A percentile compares a stretch with the other conserved stretches of the same genome.
Evolutionary conservation across 2,329 filamentous ascomycete genomes (phyloP).

Genomic region (Immersiporthe knoxdaviesiana): DNA sequence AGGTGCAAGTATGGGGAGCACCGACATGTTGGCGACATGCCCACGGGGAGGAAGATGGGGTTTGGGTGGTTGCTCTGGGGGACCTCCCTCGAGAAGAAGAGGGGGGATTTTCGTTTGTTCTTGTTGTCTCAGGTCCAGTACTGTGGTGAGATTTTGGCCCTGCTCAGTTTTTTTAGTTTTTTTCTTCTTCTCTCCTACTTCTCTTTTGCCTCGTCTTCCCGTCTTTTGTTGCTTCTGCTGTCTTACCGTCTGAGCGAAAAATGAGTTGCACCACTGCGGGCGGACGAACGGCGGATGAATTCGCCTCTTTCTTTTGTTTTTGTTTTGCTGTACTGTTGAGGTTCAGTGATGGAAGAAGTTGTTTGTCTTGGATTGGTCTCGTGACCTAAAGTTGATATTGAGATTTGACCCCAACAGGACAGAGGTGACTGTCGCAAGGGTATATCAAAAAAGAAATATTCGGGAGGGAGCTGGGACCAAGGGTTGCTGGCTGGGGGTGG

Average conservation of each 20-base stretch:
- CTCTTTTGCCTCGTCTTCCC: not conserved
- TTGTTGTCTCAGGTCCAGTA: not conserved
- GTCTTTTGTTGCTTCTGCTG: not conserved
- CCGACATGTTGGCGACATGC: constrained; percentile 21
- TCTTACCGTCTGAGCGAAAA: not conserved
- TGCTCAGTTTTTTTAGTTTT: not conserved
- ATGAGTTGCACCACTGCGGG: not conserved
- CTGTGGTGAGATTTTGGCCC: not conserved
- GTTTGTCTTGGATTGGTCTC: not conserved
- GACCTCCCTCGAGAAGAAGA: not conserved
- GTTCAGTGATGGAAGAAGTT: no score
- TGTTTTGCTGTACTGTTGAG: no score
- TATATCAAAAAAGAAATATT: not conserved
- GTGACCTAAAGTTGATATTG: constrained; percentile 3
- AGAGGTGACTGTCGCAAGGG: not conserved
- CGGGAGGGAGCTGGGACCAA: not conserved
- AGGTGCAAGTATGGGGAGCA: constrained; percentile 17
- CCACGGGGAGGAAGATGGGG: not conserved
- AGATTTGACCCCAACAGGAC: not conserved
- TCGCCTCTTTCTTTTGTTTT: not conserved
- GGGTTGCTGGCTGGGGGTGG: not conserved
- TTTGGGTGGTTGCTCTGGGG: not conserved
- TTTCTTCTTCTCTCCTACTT: not conserved
- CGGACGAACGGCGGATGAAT: not conserved
- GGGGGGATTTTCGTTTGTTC: not conserved